Percentiles rank a stretch among this genome's conserved stretches.
phyloP scores from a whole-genome alignment of 192 early-diverging fungal species.

The Chytriomyces sp. region DNA sequence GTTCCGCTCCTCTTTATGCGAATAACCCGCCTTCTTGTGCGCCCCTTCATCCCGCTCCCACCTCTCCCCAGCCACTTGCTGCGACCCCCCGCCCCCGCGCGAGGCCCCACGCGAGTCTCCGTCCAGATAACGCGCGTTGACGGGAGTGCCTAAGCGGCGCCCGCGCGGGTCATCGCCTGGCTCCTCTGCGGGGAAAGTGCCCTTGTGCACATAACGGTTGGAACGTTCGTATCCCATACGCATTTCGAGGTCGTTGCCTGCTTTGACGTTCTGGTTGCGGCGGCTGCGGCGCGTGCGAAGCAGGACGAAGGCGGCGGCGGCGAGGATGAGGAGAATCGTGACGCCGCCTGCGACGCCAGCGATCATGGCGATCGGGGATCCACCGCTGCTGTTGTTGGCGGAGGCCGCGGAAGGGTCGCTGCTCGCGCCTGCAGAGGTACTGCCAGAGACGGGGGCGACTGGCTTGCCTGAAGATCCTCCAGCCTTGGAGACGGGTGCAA shows the following conservation, averaged over 20 bases:
- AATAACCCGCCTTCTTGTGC: not conserved
- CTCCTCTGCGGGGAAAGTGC: no score
- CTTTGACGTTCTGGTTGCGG: no score
- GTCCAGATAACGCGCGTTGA: not conserved
- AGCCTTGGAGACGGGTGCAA: no score
- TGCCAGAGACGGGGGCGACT: no score
- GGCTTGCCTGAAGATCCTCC: no score
- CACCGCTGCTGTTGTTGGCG: no score
- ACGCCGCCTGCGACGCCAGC: not conserved
- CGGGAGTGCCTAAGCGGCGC: not conserved
- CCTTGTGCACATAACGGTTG: not conserved
- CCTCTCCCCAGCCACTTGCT: not conserved
- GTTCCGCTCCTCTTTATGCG: not conserved
- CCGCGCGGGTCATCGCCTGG: not conserved
- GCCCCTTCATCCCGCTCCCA: not conserved
- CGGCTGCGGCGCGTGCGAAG: not conserved
- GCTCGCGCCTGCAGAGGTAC: no score
- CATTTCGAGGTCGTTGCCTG: not conserved
- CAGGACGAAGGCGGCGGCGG: not conserved
- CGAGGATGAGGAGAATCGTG: not conserved
- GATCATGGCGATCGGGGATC: not conserved
- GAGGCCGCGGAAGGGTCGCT: no score
- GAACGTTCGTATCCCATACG: not conserved
- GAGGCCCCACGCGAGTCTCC: not conserved
- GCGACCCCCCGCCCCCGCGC: not conserved